A percentile compares a stretch with the other conserved stretches of the same genome.
These are phyloP conservation scores for Fraxinus ornus DNA, from an alignment of 305 asterid species.

Conservation along the genomic window DNA sequence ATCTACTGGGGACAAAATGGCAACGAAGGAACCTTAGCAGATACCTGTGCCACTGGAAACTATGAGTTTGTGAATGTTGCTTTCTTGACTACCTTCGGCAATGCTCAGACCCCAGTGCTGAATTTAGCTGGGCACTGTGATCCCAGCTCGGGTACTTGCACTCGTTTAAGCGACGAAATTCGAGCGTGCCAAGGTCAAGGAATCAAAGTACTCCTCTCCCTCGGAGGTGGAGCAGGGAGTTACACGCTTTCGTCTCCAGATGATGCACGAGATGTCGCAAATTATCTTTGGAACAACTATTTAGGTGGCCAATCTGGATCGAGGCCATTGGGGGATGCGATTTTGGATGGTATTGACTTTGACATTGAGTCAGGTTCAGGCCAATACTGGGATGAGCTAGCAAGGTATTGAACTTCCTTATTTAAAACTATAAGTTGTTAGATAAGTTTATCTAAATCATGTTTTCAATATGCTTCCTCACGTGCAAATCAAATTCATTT, in stretches of 20 bases:
- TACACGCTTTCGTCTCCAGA: background rate
- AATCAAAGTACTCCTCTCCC: slow-evolving; percentile 21
- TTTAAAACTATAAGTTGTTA: too few relatives aligned
- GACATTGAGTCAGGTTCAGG: slow-evolving; percentile 29
- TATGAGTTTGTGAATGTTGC: slow-evolving; percentile 42
- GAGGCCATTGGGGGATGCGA: slow-evolving; percentile 40
- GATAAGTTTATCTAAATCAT: background rate
- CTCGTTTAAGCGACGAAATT: slow-evolving; percentile 25
- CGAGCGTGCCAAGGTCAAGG: slow-evolving; percentile 38
- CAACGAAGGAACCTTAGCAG: slow-evolving; percentile 41
- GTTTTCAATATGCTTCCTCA: background rate
- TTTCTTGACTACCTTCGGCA: slow-evolving; percentile 38
- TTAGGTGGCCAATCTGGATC: slow-evolving; percentile 28
- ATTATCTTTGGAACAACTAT: slow-evolving; percentile 26
- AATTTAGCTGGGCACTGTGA: slow-evolving; percentile 53
- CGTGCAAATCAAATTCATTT: background rate
- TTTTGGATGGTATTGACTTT: slow-evolving; percentile 44
- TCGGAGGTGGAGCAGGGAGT: slow-evolving; percentile 1
- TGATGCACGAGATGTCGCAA: slow-evolving; percentile 13
- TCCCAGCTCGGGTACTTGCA: slow-evolving; percentile 27
- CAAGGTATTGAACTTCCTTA: background rate
- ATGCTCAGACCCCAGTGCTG: slow-evolving; percentile 37
- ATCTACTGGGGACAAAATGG: slow-evolving; percentile 58
- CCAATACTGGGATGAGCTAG: slow-evolving; percentile 36
- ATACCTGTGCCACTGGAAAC: slow-evolving; percentile 42